These are phyloP conservation scores for Botrytis porri DNA, from an alignment of 2,329 filamentous ascomycete species.

Conservation along the genomic window DNA sequence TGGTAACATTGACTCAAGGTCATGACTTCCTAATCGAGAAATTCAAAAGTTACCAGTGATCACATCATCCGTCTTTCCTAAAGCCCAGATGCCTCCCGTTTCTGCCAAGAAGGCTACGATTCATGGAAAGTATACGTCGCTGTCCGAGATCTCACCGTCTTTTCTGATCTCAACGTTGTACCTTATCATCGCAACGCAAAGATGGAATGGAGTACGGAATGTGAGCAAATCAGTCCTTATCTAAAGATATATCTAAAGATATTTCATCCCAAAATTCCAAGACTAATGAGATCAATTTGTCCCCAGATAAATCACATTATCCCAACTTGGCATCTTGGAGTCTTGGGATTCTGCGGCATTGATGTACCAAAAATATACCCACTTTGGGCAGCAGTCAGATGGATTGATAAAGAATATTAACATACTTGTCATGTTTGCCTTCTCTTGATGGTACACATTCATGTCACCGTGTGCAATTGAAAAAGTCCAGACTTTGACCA, in stretches of 20 bases:
- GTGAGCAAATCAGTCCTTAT: slow-evolving; percentile 3
- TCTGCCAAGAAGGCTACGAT: slow-evolving; percentile 1
- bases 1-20: background rate
- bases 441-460: background rate
- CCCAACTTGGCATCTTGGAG: slow-evolving; percentile 5
- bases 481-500: slow-evolving; percentile 1
- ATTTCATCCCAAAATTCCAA: background rate
- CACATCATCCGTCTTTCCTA: background rate
- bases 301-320: background rate
- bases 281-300: background rate
- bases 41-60: background rate
- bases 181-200: background rate
- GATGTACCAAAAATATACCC: background rate
- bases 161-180: background rate
- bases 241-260: background rate
- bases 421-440: background rate
- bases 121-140: background rate
- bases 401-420: background rate
- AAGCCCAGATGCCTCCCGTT: background rate
- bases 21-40: background rate
- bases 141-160: background rate
- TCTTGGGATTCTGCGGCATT: background rate
- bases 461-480: background rate
- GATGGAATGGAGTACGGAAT: background rate
- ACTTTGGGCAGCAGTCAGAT: slow-evolving; percentile 1